Evolutionary conservation across 2,329 filamentous ascomycete genomes (phyloP).

Genomic region (Paecilomyces sp.): DNA sequence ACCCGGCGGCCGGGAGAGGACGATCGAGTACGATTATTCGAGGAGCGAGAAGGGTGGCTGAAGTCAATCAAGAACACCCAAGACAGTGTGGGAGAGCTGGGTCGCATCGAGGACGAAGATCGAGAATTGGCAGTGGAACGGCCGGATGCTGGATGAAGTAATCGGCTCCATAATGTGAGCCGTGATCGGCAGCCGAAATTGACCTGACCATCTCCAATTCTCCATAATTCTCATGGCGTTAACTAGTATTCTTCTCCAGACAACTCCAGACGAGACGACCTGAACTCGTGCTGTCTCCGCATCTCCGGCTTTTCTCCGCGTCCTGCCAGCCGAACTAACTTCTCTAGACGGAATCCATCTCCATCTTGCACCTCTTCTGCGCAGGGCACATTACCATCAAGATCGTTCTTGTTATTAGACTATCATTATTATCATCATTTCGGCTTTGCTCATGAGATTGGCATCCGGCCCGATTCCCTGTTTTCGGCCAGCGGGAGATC

Average conservation of each 20-base stretch:
- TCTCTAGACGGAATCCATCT: no score
- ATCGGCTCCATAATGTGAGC: background rate
- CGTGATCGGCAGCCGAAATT: background rate
- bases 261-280: background rate
- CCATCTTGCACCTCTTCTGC: no score
- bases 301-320: background rate
- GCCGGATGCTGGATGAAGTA: background rate
- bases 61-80: no score
- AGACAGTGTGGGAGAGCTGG: no score
- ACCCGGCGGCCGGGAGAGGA: background rate
- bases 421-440: no score
- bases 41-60: no score
- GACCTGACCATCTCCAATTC: background rate
- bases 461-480: no score
- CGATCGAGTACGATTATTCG: background rate
- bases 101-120: background rate
- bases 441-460: no score
- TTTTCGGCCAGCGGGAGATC: background rate
- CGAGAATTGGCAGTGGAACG: background rate
- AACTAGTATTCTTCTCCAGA: no score
- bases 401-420: no score
- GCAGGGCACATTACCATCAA: no score
- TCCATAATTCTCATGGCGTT: background rate
- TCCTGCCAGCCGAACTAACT: background rate
- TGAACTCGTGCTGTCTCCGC: background rate